Evolutionary conservation across 1,284 basidiomycete genomes (phyloP), one percentile per base, ranked within the genome.

Genomic region (Ceratobasidium theobromae): DNA sequence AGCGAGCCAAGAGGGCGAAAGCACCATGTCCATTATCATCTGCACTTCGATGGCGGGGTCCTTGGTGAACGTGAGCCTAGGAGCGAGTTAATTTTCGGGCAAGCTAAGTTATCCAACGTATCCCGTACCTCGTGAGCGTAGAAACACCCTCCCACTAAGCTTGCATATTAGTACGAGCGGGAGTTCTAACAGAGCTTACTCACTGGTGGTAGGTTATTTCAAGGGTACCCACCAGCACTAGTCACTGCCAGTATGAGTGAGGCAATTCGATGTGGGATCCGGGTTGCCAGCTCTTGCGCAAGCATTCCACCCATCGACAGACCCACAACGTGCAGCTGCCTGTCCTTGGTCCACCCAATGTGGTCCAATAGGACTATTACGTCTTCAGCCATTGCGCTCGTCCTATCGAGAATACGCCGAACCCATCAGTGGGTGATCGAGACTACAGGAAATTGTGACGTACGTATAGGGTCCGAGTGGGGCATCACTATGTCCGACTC

Each of bases 261-360:
- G 6, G 77, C 75, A 40, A 93, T 86, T 25, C 87, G 82, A 12
- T 85, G 75, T 0, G 89, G 85, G 35, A 93, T 87, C 32, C 81
- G 80, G 48, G 75, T 80, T 0, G 89, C 84, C 25, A 93, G 78
- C 70, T 90, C 88, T 87, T 67, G 30, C 0, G 88, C 83, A 67
- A 93, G 92, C 91, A 93, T 93, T 16, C 93, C 93, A 4, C 93
- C 93, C 54, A 95, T 78, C 46, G 88, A 91, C 11, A 88, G 78
- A 0, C 93, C 91, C 14, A 93, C 86, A 18, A 95, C 75, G 72
- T 95, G 86, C 1, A 95, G 53, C 43, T 81, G 81, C 6, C 81
- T 79, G 40, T 82, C 75, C 9, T 73, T 79, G 0, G 81, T 88
- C 92, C 93, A 95, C 0, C 83, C 86, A 1, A 95, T 69, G 70